Evolutionary conservation across 1,139 yeast species (phyloP).

Genomic region (Protomyces macrosporus): DNA sequence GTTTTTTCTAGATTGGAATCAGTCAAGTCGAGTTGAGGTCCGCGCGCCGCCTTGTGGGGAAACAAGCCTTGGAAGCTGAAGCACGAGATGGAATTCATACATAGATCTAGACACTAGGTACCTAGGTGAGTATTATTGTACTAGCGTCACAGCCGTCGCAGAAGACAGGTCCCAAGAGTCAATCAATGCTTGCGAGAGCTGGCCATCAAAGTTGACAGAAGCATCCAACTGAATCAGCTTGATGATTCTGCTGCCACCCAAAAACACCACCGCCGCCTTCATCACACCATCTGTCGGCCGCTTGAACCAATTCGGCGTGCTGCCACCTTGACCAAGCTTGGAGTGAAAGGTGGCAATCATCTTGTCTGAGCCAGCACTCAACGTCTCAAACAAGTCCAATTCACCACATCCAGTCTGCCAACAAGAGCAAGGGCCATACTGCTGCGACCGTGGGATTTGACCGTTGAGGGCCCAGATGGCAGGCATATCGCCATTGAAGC

Average conservation of each 20-base stretch:
- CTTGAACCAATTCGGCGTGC: conserved; percentile 74
- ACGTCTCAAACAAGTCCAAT: conserved; percentile 82
- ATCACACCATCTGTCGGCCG: conserved; percentile 75
- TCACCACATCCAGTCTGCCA: conserved; percentile 98
- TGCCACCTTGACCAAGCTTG: conserved; percentile 79
- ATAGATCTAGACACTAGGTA: not conserved
- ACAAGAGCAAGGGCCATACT: conserved; percentile 73
- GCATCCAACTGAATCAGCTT: conserved; percentile 46
- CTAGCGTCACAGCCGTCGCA: not conserved
- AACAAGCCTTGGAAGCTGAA: no score
- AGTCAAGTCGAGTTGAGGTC: no score
- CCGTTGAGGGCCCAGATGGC: conserved; percentile 95
- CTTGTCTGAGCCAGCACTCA: conserved; percentile 63
- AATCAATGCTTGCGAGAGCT: not conserved
- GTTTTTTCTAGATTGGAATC: no score
- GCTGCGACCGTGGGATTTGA: conserved; percentile 86
- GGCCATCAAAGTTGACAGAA: not conserved
- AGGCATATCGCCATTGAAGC: conserved; percentile 75
- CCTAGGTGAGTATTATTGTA: not conserved
- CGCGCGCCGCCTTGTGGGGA: no score
- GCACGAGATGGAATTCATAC: no score
- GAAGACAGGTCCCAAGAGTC: not conserved
- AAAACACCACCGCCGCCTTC: conserved; percentile 87
- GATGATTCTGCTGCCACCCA: conserved; percentile 48
- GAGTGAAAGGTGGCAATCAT: conserved; percentile 79